Percentiles rank a stretch among this genome's conserved stretches.
These are phyloP conservation scores for Ogataea salicorniae DNA, from an alignment of 805 yeast genomes.

Conservation along the genomic window DNA sequence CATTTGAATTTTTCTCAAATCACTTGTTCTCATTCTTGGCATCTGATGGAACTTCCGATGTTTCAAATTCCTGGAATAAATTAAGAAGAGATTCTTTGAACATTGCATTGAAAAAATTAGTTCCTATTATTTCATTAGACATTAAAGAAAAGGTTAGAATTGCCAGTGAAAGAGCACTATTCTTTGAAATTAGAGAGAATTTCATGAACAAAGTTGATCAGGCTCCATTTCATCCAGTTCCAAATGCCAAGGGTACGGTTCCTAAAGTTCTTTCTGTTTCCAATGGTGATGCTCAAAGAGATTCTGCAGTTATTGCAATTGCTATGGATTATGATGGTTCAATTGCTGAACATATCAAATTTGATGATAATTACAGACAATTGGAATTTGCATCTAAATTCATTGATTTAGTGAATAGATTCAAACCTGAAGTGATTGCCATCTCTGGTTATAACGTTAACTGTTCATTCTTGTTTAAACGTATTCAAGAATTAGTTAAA, in stretches of 20 bases:
- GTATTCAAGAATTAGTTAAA: conserved; percentile 51
- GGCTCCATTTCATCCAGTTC: conserved; percentile 86
- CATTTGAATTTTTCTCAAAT: conserved; percentile 38
- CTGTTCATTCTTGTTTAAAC: conserved; percentile 55
- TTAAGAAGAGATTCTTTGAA: conserved; percentile 65
- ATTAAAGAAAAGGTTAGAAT: conserved; percentile 79
- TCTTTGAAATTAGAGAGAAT: conserved; percentile 61
- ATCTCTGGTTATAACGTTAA: conserved; percentile 82
- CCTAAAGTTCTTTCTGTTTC: conserved; percentile 82
- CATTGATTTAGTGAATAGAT: conserved; percentile 50
- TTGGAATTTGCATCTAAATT: conserved; percentile 63
- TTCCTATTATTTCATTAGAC: conserved; percentile 63
- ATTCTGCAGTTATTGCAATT: conserved; percentile 83
- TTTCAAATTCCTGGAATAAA: conserved; percentile 76
- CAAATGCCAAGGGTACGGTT: conserved; percentile 70
- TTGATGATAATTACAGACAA: conserved; percentile 66
- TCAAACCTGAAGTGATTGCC: conserved; percentile 85
- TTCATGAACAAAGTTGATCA: conserved; percentile 77
- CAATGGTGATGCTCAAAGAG: conserved; percentile 79
- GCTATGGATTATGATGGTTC: conserved; percentile 77
- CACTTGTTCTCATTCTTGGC: conserved; percentile 52
- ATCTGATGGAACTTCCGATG: conserved; percentile 74
- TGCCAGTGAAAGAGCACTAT: conserved; percentile 67
- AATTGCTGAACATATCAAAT: conserved; percentile 68
- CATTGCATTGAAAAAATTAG: conserved; percentile 60